These are phyloP conservation scores for Penicillium sp. DNA, from an alignment of 2,329 filamentous ascomycete genomes.

Conservation along the genomic window DNA sequence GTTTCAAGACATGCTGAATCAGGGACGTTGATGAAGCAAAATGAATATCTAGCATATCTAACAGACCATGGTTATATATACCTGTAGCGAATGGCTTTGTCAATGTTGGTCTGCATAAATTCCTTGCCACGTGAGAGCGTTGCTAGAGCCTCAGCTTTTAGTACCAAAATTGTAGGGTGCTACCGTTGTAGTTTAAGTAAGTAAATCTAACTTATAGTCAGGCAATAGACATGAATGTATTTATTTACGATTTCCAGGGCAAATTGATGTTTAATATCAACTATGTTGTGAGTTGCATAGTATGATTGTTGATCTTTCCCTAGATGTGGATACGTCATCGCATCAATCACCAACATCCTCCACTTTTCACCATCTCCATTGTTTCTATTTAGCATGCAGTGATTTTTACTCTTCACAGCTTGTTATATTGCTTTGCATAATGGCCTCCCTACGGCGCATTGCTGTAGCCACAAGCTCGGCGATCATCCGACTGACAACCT, in stretches of 20 bases:
- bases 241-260: not conserved
- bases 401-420: not conserved
- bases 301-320: not conserved
- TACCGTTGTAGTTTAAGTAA: not conserved
- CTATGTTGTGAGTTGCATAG: no score
- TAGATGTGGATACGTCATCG: constrained; percentile 5
- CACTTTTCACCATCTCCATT: not conserved
- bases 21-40: constrained; percentile 10
- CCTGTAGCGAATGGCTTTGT: not conserved
- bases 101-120: not conserved
- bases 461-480: constrained; percentile 38
- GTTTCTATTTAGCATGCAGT: not conserved
- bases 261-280: not conserved
- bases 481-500: constrained; percentile 36
- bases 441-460: constrained; percentile 35
- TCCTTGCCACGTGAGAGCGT: not conserved
- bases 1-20: constrained; percentile 32
- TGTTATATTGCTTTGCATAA: constrained; percentile 14
- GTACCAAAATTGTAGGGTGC: not conserved
- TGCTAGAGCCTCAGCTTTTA: no score
- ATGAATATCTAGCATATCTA: not conserved
- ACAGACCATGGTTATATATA: not conserved
- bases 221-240: not conserved
- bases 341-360: not conserved
- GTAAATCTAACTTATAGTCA: not conserved